These are phyloP conservation scores for Plasmodium berghei DNA, from an alignment of 169 alveolate species.

Conservation along the genomic window DNA sequence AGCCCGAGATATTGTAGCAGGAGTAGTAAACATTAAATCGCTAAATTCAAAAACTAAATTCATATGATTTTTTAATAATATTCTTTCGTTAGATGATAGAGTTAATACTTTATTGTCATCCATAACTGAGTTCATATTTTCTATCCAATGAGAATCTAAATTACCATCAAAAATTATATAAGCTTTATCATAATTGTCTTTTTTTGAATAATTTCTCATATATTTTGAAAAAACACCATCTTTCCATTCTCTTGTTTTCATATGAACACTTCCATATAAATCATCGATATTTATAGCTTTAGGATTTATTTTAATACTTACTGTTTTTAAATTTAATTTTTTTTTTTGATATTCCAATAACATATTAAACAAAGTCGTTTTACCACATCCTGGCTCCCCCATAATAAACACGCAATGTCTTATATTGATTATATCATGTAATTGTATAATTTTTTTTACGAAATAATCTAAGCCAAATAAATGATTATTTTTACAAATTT, in stretches of 20 bases:
- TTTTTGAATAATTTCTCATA: slow-evolving; percentile 90
- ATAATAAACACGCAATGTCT: slow-evolving; percentile 97
- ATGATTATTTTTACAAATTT: slow-evolving; percentile 54
- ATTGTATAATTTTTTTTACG: slow-evolving; percentile 93
- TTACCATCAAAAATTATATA: slow-evolving; percentile 97
- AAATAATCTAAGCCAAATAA: slow-evolving; percentile 84
- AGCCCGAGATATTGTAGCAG: slow-evolving; percentile 98
- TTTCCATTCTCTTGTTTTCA: slow-evolving; percentile 95
- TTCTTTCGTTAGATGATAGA: slow-evolving; percentile 95
- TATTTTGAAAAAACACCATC: slow-evolving; percentile 94
- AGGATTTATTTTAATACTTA: slow-evolving; percentile 93
- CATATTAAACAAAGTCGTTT: slow-evolving; percentile 93
- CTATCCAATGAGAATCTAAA: slow-evolving; percentile 97
- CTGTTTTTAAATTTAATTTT: slow-evolving; percentile 90
- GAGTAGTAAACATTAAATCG: slow-evolving; percentile 96
- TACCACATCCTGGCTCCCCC: slow-evolving; percentile 97
- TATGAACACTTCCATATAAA: slow-evolving; percentile 94
- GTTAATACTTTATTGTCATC: slow-evolving; percentile 96
- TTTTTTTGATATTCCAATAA: slow-evolving; percentile 94
- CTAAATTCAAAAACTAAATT: slow-evolving; percentile 96
- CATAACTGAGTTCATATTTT: slow-evolving; percentile 96
- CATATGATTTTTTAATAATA: slow-evolving; percentile 96
- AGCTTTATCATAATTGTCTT: slow-evolving; percentile 91
- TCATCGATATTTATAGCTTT: slow-evolving; percentile 93
- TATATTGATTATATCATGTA: slow-evolving; percentile 93